Evolutionary conservation across 768 basidiomycete genomes (phyloP).

Genomic region (Neoboletus magnificus): DNA sequence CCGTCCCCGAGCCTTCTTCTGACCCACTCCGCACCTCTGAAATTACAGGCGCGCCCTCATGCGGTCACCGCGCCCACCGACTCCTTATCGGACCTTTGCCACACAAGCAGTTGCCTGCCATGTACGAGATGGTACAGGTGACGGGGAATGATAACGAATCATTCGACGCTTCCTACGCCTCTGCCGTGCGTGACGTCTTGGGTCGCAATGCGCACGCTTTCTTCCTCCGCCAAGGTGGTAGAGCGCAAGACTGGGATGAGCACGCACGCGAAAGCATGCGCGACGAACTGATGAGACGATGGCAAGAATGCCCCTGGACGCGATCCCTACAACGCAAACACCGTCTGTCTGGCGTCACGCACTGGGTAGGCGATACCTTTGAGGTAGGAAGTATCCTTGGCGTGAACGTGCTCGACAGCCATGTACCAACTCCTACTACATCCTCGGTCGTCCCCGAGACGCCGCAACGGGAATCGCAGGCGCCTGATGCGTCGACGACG

Average conservation of each 20-base stretch:
- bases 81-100: conserved; percentile 79
- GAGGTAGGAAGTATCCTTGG: conserved; percentile 77
- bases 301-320: conserved; percentile 70
- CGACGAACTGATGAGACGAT: conserved; percentile 56
- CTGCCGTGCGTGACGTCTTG: conserved; percentile 37
- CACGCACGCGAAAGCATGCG: conserved; percentile 46
- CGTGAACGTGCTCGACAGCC: conserved; percentile 49
- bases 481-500: conserved; percentile 17
- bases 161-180: conserved; percentile 34
- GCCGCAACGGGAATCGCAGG: neutral
- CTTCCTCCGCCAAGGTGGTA: conserved; percentile 64
- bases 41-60: neutral
- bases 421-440: conserved; percentile 2
- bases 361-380: conserved; percentile 74
- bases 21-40: neutral
- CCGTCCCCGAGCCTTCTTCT: conserved; percentile 4
- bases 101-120: conserved; percentile 47
- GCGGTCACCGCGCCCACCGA: conserved; percentile 40
- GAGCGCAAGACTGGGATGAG: conserved; percentile 64
- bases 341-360: conserved; percentile 16
- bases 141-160: conserved; percentile 31
- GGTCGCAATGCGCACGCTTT: conserved; percentile 60
- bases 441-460: conserved; percentile 1
- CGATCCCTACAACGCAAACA: conserved; percentile 35
- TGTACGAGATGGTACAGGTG: conserved; percentile 29